phyloP scores from a whole-genome alignment of 78 protist species.

The Emiliania huxleyi region DNA sequence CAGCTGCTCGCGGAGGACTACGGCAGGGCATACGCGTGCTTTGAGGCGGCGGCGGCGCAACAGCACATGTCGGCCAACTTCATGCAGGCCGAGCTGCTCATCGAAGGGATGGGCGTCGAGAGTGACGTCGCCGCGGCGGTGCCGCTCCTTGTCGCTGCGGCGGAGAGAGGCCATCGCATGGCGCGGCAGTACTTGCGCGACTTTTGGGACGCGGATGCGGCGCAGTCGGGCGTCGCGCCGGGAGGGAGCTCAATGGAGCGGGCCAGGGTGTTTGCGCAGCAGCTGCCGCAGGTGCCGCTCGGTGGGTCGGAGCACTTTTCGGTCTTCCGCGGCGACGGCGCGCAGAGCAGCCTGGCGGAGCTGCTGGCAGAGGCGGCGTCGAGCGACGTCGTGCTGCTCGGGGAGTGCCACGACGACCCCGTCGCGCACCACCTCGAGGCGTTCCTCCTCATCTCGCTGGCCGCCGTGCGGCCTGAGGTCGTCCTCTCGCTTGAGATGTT shows the following conservation, averaged over 20 bases:
- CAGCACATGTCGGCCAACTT: not conserved
- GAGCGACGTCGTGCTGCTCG: not conserved
- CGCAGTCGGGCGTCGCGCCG: too few relatives aligned
- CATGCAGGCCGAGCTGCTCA: not conserved
- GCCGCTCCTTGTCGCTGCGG: not conserved
- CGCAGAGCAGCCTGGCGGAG: not conserved
- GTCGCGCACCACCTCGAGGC: not conserved
- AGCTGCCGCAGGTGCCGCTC: too few relatives aligned
- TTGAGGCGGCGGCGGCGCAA: not conserved
- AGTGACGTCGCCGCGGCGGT: not conserved
- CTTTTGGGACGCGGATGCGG: not conserved
- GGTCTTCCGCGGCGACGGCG: not conserved
- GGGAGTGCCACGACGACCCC: not conserved
- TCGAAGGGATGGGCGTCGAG: not conserved
- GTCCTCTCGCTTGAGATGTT: too few relatives aligned
- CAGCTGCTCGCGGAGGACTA: not conserved
- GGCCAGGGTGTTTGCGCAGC: too few relatives aligned
- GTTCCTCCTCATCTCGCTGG: not conserved
- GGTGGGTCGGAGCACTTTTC: not conserved
- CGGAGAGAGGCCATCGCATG: not conserved
- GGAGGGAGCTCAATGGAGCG: too few relatives aligned
- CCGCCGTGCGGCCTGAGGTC: not conserved
- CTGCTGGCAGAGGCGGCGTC: not conserved
- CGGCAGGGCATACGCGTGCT: not conserved
- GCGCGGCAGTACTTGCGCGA: not conserved